Evolutionary conservation across 352 stramenopile genomes (phyloP).

Genomic region (Phytopythium sindhum): DNA sequence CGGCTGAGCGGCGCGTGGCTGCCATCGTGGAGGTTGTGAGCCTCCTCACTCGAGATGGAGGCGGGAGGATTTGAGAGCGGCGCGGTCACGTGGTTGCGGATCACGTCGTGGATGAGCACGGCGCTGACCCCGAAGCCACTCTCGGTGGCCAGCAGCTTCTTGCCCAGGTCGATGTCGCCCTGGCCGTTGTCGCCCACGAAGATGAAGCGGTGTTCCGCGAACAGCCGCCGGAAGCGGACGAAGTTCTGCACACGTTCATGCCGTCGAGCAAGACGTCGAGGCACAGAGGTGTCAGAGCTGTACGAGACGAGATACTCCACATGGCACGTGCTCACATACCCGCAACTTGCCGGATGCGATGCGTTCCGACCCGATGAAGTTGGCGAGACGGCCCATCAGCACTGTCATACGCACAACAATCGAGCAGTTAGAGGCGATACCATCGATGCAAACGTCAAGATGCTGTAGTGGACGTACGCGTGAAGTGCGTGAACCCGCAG

Average conservation of each 20-base stretch:
- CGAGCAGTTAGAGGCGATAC: neutral
- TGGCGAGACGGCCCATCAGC: constrained; percentile 66
- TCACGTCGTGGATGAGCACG: constrained; percentile 81
- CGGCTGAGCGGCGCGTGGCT: constrained; percentile 17
- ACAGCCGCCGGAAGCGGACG: constrained; percentile 64
- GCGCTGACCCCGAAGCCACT: constrained; percentile 47
- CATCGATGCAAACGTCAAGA: neutral
- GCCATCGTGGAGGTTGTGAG: neutral
- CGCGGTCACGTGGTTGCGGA: constrained; percentile 53
- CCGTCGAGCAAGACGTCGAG: neutral
- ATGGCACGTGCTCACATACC: constrained; percentile 20
- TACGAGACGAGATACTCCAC: neutral
- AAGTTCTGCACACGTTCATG: constrained; percentile 53
- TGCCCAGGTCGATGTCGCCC: constrained; percentile 78
- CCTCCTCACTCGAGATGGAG: neutral
- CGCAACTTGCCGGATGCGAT: constrained; percentile 70
- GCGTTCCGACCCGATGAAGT: constrained; percentile 57
- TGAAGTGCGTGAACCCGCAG: constrained; percentile 76
- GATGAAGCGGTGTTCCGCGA: constrained; percentile 69
- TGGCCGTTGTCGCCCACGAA: constrained; percentile 84
- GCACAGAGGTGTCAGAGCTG: neutral
- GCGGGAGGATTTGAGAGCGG: constrained; percentile 3
- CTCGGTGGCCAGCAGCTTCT: constrained; percentile 51
- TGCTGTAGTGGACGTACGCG: constrained; percentile 31
- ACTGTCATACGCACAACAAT: constrained; percentile 22